Base-by-base conservation (phyloP, 768 basidiomycete genomes). In the Termitomyces sp. region DNA sequence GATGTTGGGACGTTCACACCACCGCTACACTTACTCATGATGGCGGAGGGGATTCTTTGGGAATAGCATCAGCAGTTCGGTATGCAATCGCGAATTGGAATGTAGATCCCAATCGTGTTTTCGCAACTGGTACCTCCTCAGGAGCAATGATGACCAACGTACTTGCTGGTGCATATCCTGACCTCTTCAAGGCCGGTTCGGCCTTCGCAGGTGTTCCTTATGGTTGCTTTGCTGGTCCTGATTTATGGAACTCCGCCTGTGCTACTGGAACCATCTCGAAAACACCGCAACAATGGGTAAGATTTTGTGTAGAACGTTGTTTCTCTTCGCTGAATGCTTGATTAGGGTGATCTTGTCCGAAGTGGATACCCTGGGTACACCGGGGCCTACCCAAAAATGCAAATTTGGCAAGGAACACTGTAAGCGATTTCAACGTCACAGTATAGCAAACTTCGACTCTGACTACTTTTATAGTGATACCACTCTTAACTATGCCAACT, bases 131-230 rank as follows among this genome's bases (percentile, higher is more conserved):
- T 16, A 75, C 75, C 3, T 79, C 78, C 4, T 83, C 82, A 3
- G 83, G 82, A 43, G 78, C 76, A 1, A 85, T 84, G 83, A 84
- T 84, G 82, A 83, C 82, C 56, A 81, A 79, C 63, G 82, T 83
- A 26, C 71, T 84, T 42, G 69, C 72, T 47, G 82, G 80, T 34
- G 77, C 79, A 14, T 83, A 84, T 69, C 82, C 82, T 13, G 79
- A 84, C 55, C 65, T 85, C 45, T 81, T 82, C 72, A 57, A 61
- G 40, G 83, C 80, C 14, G 81, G 78, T 26, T 60, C 77, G 32
- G 77, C 74, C 20, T 79, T 76, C 66, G 79, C 82, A 39, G 82
- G 83, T 50, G 82, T 83, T 37, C 75, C 82, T 12, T 82, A 76
- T 58, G 82, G 74, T 7, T 84, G 83, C 71, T 83, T 83, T 68